Base-by-base conservation (phyloP, 495 filamentous ascomycete genomes). In the Daldinia bambusicola region DNA sequence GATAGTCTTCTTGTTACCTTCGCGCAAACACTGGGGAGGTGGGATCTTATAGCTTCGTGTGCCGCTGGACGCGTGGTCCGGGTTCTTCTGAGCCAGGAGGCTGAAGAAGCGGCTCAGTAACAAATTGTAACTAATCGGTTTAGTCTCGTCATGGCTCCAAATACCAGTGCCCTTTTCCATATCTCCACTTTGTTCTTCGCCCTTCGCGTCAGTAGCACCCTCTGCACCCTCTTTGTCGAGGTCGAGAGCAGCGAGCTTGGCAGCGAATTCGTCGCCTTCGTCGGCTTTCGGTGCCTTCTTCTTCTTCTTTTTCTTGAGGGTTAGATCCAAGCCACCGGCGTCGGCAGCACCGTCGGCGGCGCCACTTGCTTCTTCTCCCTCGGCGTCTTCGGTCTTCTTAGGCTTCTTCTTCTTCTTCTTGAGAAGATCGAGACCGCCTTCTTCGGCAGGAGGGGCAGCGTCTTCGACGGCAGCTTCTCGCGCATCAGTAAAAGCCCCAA, bases 1-100 rank as follows among this genome's bases (percentile, higher is more conserved):
- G 75, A 98, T 97, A 58, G 95, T 98, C 91, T 97, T 97, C 88
- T 97, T 97, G 88, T 98, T 98, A 79, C 95, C 95, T 93, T 99
- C 96, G 83, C 96, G 94, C 52, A 98, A 86, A 82, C 95, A 97
- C 84, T 99, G 96, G n/a, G 95, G 95, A 12, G 95, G 95, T 16
- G 95, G 96, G 74, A 99, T 99, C 87, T 98, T 98, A 86, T 99
- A 99, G 76, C 91, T 94, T 83, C 92, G 93, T 67, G 90, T 88
- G 56, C 95, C 95, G 80, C 88, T 90, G 18, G 91, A 91, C 14
- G 94, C 88, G 62, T 98, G 89, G 75, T 98, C 95, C 73, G 95
- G 95, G 84, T 99, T 95, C 84, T 95, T 92, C 80, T 90, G 90
- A 80, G 95, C 88, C 60, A 99, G 87, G 53, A 95, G 90, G 67